These are phyloP conservation scores for Botryobasidium botryosum DNA, from an alignment of 768 basidiomycete species.

Conservation along the genomic window DNA sequence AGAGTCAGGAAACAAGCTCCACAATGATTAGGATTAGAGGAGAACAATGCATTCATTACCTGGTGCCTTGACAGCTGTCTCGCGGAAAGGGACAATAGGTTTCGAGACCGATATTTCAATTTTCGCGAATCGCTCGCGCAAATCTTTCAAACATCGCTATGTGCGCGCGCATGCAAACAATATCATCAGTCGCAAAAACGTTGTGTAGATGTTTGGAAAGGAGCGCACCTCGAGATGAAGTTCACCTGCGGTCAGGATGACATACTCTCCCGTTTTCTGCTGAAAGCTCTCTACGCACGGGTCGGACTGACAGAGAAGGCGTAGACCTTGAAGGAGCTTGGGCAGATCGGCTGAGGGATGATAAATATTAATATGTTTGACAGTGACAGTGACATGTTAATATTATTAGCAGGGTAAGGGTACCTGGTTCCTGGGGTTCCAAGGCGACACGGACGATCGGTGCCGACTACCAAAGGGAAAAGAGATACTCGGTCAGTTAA, in stretches of 20 bases:
- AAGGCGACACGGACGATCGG: slow-evolving; percentile 93
- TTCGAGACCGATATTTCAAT: slow-evolving; percentile 87
- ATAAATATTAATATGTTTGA: not conserved
- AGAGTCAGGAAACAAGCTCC: not conserved
- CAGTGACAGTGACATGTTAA: slow-evolving; percentile 18
- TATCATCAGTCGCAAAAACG: not conserved
- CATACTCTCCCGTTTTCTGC: slow-evolving; percentile 93
- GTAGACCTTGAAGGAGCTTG: slow-evolving; percentile 72
- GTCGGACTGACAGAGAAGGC: slow-evolving; percentile 83
- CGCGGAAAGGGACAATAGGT: slow-evolving; percentile 94
- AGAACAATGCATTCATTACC: slow-evolving; percentile 28
- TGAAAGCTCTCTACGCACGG: slow-evolving; percentile 96
- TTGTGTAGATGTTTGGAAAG: not conserved
- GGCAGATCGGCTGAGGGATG: slow-evolving; percentile 49
- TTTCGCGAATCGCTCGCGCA: slow-evolving; percentile 87
- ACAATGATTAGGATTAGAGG: too few species aligned
- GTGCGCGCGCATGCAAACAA: too few species aligned
- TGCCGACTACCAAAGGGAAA: slow-evolving; percentile 37
- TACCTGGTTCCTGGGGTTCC: slow-evolving; percentile 53
- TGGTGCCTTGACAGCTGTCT: slow-evolving; percentile 68
- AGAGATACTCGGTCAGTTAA: not conserved
- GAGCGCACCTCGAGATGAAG: slow-evolving; percentile 72
- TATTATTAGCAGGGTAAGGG: slow-evolving; percentile 6
- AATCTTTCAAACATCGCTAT: slow-evolving; percentile 87
- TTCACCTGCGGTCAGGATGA: slow-evolving; percentile 91